Conservation (phyloP, 1,284 basidiomycete species). For the Pholiota adiposa region DNA sequence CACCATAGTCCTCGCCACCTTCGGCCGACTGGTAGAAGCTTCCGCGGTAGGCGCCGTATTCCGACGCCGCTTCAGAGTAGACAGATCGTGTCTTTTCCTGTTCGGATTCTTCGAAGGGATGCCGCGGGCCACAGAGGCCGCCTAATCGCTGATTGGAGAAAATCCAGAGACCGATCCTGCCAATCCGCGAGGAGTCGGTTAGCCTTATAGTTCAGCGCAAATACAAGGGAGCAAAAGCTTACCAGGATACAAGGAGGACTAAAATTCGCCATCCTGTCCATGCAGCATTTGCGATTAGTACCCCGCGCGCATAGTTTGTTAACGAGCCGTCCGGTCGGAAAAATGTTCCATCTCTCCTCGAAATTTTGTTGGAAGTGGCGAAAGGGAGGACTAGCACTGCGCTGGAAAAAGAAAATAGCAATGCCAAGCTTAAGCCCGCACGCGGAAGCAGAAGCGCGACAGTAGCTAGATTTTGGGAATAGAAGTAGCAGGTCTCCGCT, state of each 20-base stretch:
- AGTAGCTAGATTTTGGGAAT: slow-evolving; percentile 81
- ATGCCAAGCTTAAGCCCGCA: slow-evolving; percentile 70
- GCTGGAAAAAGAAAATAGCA: slow-evolving; percentile 68
- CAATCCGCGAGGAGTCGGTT: background rate
- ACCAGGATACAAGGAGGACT: slow-evolving; percentile 71
- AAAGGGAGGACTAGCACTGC: slow-evolving; percentile 50
- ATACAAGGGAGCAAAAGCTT: slow-evolving; percentile 28
- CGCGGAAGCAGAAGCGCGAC: slow-evolving; percentile 79
- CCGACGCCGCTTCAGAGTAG: slow-evolving; percentile 51
- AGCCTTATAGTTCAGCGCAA: slow-evolving; percentile 10
- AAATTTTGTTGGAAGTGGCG: slow-evolving; percentile 35
- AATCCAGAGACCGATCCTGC: slow-evolving; percentile 75
- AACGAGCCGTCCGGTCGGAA: slow-evolving; percentile 71
- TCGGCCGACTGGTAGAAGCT: slow-evolving; percentile 18
- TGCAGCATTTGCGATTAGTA: slow-evolving; percentile 75
- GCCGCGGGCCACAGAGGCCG: slow-evolving; percentile 80
- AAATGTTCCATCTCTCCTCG: slow-evolving; percentile 68
- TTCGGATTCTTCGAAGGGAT: slow-evolving; percentile 81
- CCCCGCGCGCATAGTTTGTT: slow-evolving; percentile 71
- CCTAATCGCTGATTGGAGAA: slow-evolving; percentile 74
- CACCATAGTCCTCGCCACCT: slow-evolving; percentile 19
- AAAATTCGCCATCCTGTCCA: slow-evolving; percentile 76
- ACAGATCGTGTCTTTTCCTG: slow-evolving; percentile 60
- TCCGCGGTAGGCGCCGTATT: slow-evolving; percentile 32
- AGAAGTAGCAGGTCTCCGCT: slow-evolving; percentile 79